Conservation (phyloP, 2,329 filamentous ascomycete genomes). For the Trichoderma atrobrunneum region DNA sequence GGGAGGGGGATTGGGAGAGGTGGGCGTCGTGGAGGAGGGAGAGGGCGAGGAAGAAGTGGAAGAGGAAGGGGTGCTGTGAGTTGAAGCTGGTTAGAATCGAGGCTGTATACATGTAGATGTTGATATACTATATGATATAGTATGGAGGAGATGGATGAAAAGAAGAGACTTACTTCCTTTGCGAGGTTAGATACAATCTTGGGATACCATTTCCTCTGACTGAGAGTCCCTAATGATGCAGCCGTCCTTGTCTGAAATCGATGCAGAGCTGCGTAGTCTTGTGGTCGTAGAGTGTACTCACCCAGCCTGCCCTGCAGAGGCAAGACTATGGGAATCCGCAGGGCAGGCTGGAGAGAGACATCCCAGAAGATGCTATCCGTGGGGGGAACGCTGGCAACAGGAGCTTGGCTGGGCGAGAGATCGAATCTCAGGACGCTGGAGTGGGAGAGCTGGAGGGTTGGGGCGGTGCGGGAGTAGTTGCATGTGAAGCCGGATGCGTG, state of each 20-base stretch:
- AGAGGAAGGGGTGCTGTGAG: slow-evolving; percentile 48
- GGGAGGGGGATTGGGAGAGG: slow-evolving; percentile 27
- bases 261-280: slow-evolving; percentile 36
- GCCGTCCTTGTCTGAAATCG: slow-evolving; percentile 44
- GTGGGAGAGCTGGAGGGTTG: slow-evolving; percentile 26
- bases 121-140: background rate
- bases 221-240: slow-evolving; percentile 37
- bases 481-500: slow-evolving; percentile 44
- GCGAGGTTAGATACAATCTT: slow-evolving; percentile 38
- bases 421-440: slow-evolving; percentile 22
- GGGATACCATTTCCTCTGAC: slow-evolving; percentile 34
- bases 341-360: background rate
- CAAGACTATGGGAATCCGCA: slow-evolving; percentile 28
- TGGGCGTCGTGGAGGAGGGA: slow-evolving; percentile 53
- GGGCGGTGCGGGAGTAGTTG: slow-evolving; percentile 37
- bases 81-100: background rate
- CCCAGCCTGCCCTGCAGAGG: slow-evolving; percentile 23
- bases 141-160: background rate
- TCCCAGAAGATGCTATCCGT: background rate
- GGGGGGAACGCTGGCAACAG: background rate
- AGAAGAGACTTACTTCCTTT: slow-evolving; percentile 34
- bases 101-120: slow-evolving; percentile 19
- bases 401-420: background rate
- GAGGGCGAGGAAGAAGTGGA: slow-evolving; percentile 53
- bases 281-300: slow-evolving; percentile 33